Evolutionary conservation across 495 filamentous ascomycete species (phyloP), one percentile per base, ranked within the genome.

Genomic region (Daldinia caldariorum): DNA sequence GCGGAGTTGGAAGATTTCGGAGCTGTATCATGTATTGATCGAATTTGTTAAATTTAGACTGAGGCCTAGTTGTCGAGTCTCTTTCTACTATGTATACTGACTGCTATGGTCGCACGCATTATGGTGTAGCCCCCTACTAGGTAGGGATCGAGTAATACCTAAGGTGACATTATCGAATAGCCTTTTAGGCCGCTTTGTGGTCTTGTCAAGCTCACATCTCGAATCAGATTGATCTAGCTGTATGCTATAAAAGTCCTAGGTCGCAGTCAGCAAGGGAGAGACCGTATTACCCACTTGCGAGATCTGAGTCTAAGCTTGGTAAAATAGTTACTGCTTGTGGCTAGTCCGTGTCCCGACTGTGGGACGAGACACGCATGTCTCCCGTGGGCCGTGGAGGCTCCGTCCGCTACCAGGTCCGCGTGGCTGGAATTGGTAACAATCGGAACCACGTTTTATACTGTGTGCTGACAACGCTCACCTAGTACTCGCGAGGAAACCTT

Each of bases 341-440:
- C 51, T 65, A 65, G 70, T 32, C 51, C 51, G 14, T 29, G 6
- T 45, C 47, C 62, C 65, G 70, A 66, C 65, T 65, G 29, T 72
- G 65, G 61, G 60, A 47, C 63, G 50, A 72, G 64, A 72, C 65
- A 72, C 56, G 53, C 69, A 69, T 69, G 50, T 69, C 61, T 72
- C 70, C 55, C 70, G 65, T 69, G 70, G 70, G 57, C 55, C 70
- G 65, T 69, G 70, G 70, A 61, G 65, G 65, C 61, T 69, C 70
- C 57, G 70, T 69, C 70, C 57, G 70, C 61, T 69, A 31, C 61
- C 64, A 66, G 43, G 57, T 32, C 61, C 57, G 61, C 61, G 61
- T 61, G 32, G 39, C 69, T 65, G 39, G 57, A 58, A 65, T 18
- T 16, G 65, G 61, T 32, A 72, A 63, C 51, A 58, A 61, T 66